Evolutionary conservation across 2,329 filamentous ascomycete genomes (phyloP).

Genomic region (Cytospora chrysosperma): DNA sequence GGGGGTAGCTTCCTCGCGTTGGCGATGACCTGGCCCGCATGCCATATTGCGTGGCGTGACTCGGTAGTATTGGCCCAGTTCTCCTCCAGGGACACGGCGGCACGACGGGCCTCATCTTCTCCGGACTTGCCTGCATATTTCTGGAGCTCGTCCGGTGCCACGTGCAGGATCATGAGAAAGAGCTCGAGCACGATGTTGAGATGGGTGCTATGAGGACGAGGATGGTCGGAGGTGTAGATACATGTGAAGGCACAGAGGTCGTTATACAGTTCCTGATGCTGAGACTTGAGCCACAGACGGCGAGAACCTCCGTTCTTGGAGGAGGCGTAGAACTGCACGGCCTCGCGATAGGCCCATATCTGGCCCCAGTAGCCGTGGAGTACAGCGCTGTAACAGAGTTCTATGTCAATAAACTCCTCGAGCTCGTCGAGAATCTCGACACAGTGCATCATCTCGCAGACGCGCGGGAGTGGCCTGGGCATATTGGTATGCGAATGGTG

Average conservation of each 20-base stretch:
- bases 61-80: conserved; percentile 29
- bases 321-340: conserved; percentile 31
- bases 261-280: conserved; percentile 34
- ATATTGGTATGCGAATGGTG: conserved; percentile 29
- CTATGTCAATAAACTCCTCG: conserved; percentile 31
- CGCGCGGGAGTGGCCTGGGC: conserved; percentile 26
- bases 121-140: conserved; percentile 31
- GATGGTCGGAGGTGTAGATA: conserved; percentile 21
- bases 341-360: conserved; percentile 34
- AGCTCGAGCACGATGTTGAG: conserved; percentile 29
- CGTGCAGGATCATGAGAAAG: conserved; percentile 32
- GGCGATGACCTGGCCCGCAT: conserved; percentile 31
- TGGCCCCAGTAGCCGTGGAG: conserved; percentile 35
- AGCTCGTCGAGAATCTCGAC: conserved; percentile 27
- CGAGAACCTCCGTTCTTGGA: conserved; percentile 25
- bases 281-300: conserved; percentile 32
- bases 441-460: conserved; percentile 29
- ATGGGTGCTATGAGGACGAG: conserved; percentile 22
- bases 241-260: conserved; percentile 31
- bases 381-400: conserved; percentile 32
- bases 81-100: conserved; percentile 27
- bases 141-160: conserved; percentile 32
- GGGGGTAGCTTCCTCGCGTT: conserved; percentile 29
- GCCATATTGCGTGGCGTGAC: conserved; percentile 31
- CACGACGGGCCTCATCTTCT: conserved; percentile 32